Base-by-base conservation (phyloP, 257 asterid species). In the Ehretia macrophylla region DNA sequence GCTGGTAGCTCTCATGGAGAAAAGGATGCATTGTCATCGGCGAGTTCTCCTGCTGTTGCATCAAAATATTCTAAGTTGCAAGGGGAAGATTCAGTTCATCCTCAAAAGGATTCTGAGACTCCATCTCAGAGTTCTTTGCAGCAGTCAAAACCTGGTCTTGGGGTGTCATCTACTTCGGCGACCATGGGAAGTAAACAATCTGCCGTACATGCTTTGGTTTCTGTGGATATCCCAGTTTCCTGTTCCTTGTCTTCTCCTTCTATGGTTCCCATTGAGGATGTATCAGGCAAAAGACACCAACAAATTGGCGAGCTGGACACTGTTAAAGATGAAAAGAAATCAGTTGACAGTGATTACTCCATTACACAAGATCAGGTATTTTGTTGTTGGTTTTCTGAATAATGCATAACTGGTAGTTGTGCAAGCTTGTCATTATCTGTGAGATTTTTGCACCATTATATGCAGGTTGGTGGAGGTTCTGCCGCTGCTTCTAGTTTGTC, bases 1-100 rank as follows among this genome's bases (percentile, higher is more conserved):
- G 83, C 91, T 51, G 64, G 64, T 76, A 78, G 56, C 27, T 56
- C 77, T 52, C 83, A 81, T 56, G 76, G 55, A 52, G 94, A 72
- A 64, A 91, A 77, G 72, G 93, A 75, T 46, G 44, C 73, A 14
- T 19, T 64, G 68, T 68, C 79, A 50, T 45, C 76, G 13, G 55
- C 70, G 59, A 69, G 71, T 69, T 77, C 87, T 53, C 35, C 65
- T 51, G 64, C 82, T 55, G 67, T 68, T 54, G 66, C 75, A 49
- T 61, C 62, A 45, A 74, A 69, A 67, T 62, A 74, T 56, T 72
- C 77, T 39, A 80, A 67, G 75, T 59, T 59, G 51, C 62, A 51
- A 8, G 77, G 56, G 47, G 85, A 68, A 51, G 69, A 51, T 65
- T 46, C 77, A 21, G 46, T 23, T 67, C 52, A 32, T 55, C 59